Base-by-base conservation (phyloP, 2,329 filamentous ascomycete species). In the Pseudocercospora fuligena region DNA sequence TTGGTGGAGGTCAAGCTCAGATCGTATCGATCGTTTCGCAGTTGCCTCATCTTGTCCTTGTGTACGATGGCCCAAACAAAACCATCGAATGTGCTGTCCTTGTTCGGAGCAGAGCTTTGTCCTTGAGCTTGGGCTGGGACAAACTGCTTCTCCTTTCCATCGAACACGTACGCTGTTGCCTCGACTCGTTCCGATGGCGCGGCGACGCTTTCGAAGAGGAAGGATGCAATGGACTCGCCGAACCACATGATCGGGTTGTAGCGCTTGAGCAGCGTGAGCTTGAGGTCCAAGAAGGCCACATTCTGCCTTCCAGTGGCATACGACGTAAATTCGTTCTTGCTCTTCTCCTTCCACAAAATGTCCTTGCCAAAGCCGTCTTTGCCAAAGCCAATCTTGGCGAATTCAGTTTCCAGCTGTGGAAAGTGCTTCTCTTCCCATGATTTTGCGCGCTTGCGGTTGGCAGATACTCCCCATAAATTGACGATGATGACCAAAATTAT, bases 61-160 rank as follows among this genome's bases (percentile, higher is more conserved):
- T 98, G 93, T 69, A 98, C 94, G 72, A 99, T 81, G 59, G 93
- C 94, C 87, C 92, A 98, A 70, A 99, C 94, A 75, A 98, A 99
- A 53, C 90, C 90, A 78, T 98, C 95, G 75, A 90, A 98, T 46
- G 82, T 81, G 66, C 87, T 89, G 78, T 85, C 88, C 75, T 82
- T 71, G 68, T 67, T 70, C 72, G 89, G 87, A 56, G 83, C 83
- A 49, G 87, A 84, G 23, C 31, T 54, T 23, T 65, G 53, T 1
- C 59, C 67, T 47, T 87, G 88, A 5, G 64, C 43, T 5, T 88
- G 88, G 3, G 86, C 73, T 5, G 85, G 92, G 0, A 96, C 89
- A 29, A 93, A 88, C 67, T 91, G 85, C 72, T 87, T 86, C 84
- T 99, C 95, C 80, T 91, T 92, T 74, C 95, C 95, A 77, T 99